phyloP scores from a whole-genome alignment of 805 yeast genomes.

The Lipomyces sp. region DNA sequence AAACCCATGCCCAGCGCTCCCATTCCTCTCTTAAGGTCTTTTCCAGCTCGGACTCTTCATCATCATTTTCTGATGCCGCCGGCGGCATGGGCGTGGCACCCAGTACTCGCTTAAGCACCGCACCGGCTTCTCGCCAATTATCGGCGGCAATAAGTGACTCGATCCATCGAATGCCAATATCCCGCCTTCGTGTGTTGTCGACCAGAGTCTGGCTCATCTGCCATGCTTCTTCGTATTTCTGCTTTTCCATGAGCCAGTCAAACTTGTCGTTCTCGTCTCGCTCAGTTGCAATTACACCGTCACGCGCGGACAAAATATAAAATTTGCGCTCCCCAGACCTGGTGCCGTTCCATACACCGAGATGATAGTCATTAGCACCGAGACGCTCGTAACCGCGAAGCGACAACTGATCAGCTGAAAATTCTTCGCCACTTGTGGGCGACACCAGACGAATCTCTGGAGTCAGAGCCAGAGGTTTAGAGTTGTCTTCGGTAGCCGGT shows the following conservation, averaged over 20 bases:
- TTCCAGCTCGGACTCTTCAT: conserved; percentile 38
- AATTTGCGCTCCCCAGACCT: conserved; percentile 50
- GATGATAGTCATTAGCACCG: conserved; percentile 80
- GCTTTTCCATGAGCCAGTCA: conserved; percentile 68
- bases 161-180: conserved; percentile 63
- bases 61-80: conserved; percentile 30
- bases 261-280: conserved; percentile 71
- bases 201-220: conserved; percentile 66
- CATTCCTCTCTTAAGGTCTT: conserved; percentile 54
- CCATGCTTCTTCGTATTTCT: conserved; percentile 74
- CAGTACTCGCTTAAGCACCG: conserved; percentile 52
- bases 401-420: conserved; percentile 77
- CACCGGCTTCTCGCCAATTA: conserved; percentile 62
- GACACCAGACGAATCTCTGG: conserved; percentile 81
- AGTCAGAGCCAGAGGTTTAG: conserved; percentile 48
- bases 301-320: conserved; percentile 77
- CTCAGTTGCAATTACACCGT: conserved; percentile 76
- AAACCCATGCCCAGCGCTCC: conserved; percentile 65
- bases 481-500: conserved; percentile 22
- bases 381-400: conserved; percentile 60
- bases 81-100: conserved; percentile 24
- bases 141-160: conserved; percentile 45
- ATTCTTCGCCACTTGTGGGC: conserved; percentile 67
- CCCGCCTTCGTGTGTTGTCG: conserved; percentile 55
- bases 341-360: conserved; percentile 54